Evolutionary conservation across 805 yeast genomes (phyloP), one percentile per base, ranked within the genome.

Genomic region (Ogataea kodamae): DNA sequence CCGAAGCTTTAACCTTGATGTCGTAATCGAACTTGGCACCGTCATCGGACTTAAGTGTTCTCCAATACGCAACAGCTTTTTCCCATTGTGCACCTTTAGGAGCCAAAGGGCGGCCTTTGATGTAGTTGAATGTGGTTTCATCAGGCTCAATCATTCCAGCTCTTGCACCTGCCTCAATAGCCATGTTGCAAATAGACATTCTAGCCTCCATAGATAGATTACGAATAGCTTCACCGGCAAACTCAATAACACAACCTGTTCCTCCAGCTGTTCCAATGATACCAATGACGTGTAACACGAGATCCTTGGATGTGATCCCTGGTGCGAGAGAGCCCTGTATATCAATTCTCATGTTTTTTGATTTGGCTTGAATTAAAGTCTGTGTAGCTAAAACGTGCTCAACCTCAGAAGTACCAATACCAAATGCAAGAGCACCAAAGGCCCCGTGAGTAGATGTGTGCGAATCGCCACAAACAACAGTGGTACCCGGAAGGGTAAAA

Each of bases 371-470:
- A 56, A 92, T 85, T 40, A 87, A 67, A 18, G 97, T 89, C 68
- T 92, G 98, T 3, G 98, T 92, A 32, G 99, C 98, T 55, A 92
- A 69, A 40, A 92, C 98, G 61, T 92, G 99, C 69, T 92, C 98
- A 35, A 92, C 98, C 67, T 92, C 98, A 9, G 97, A 89, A 38
- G 98, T 92, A 60, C 98, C 99, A 55, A 92, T 92, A 67, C 99
- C 99, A 54, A 92, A 92, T 9, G 98, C 98, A 38, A 92, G 73
- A 7, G 97, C 69, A 43, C 99, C 98, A 57, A 92, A 92, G 26
- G 98, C 98, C 53, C 99, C 98, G 58, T 92, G 98, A 1, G 99
- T 92, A 3, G 97, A 87, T 17, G 98, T 92, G 61, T 92, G 99
- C 4, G 97, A 88, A 62, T 92, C 99, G 62, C 99, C 99, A 67